A percentile compares a stretch with the other conserved stretches of the same genome.
phyloP scores from a whole-genome alignment of 2,329 filamentous ascomycete genomes.

The Lecanicillium sp. region DNA sequence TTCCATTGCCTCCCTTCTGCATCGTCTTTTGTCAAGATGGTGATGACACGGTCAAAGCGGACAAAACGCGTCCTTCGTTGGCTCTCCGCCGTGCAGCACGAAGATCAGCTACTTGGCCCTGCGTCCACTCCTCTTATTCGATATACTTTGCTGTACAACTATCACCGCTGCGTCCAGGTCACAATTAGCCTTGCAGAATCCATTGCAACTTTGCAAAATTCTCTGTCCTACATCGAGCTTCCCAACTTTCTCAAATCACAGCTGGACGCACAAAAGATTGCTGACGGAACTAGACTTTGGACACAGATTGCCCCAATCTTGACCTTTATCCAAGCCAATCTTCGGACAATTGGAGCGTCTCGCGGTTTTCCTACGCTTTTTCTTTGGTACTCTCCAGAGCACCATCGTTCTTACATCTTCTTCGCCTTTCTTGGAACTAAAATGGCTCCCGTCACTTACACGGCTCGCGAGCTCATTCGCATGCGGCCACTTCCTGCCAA shows the following conservation, averaged over 20 bases:
- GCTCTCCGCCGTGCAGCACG: conserved; percentile 23
- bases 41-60: conserved; percentile 17
- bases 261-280: conserved; percentile 18
- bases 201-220: conserved; percentile 14
- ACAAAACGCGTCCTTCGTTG: conserved; percentile 29
- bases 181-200: conserved; percentile 20
- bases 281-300: conserved; percentile 21
- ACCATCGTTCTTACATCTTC: conserved; percentile 29
- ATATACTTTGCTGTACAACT: conserved; percentile 22
- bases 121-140: conserved; percentile 19
- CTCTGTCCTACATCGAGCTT: conserved; percentile 11
- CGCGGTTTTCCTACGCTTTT: conserved; percentile 29
- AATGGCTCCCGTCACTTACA: conserved; percentile 37
- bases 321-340: conserved; percentile 22
- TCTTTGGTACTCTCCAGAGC: conserved; percentile 24
- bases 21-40: conserved; percentile 11
- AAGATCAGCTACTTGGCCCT: conserved; percentile 27
- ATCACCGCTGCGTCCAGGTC: conserved; percentile 19
- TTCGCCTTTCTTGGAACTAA: conserved; percentile 29
- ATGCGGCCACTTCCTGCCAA: conserved; percentile 19
- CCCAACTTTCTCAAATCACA: conserved; percentile 18
- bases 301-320: conserved; percentile 24
- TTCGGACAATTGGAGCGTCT: conserved; percentile 11
- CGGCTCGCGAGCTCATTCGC: conserved; percentile 33
- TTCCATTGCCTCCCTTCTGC: too few relatives aligned